Evolutionary conservation across 2,329 filamentous ascomycete genomes (phyloP), one percentile per base, ranked within the genome.

Genomic region (Pyricularia sp.): DNA sequence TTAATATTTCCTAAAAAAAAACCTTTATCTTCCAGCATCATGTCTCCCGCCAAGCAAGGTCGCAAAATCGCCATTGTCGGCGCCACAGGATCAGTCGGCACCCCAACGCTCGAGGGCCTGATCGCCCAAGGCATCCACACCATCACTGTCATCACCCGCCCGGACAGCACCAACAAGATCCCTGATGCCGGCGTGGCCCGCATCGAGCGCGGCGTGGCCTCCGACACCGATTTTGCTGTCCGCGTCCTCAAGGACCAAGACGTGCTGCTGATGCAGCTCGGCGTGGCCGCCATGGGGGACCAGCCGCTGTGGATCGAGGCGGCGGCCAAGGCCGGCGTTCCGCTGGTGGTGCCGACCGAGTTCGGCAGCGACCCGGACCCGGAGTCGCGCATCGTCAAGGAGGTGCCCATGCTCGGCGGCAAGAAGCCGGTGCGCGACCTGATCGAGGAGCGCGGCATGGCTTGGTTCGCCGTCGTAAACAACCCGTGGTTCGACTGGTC

Each of bases 401-500:
- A 81, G 61, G 6, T 10, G 17, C 66, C 66, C 50, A 30, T 67
- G 25, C 25, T 67, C n/a, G 5, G 4, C 17, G 42, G 17, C 66
- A 67, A 67, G 66, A 67, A n/a, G 50, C 17, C 10, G 17, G 23
- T 31, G 31, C 66, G 66, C 42, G 25, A 67, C 14, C 36, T 30
- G 66, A 78, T 85, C 64, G 76, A 82, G 70, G 69, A 69, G 0
- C 75, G 80, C 0, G 81, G 80, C 11, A 71, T 75, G 5, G 70
- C 25, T 20, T 73, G 71, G 66, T 74, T 84, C 64, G 73, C 74
- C 0, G 70, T 85, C 6, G 72, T 73, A 10, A 82, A 79, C 72
- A 79, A 81, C 1, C 83, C 84, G 70, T 86, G 84, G 84, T 86
- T 85, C 74, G 82, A 86, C 66, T 85, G 79, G 70, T 84, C 80